phyloP scores from a whole-genome alignment of 1,284 basidiomycete genomes.

The Ceraceosorus guamensis region DNA sequence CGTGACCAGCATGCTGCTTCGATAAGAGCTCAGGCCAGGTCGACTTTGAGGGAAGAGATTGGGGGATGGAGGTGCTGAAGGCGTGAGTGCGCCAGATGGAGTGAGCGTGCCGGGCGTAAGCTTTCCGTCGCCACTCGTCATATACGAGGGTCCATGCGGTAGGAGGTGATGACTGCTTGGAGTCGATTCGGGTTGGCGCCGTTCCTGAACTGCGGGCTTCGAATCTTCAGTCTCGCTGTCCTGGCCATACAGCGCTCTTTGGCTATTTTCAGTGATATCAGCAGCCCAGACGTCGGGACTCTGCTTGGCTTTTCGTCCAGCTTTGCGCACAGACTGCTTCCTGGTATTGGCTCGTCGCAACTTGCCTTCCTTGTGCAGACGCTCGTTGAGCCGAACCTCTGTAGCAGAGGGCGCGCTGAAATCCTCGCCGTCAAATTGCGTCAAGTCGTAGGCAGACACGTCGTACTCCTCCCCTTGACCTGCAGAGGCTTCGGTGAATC shows the following conservation, averaged over 20 bases:
- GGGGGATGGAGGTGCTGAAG: not conserved
- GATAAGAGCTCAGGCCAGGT: constrained; percentile 10
- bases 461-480: constrained; percentile 50
- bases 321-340: constrained; percentile 20
- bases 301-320: not conserved
- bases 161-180: not conserved
- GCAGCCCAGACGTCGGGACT: too few species aligned
- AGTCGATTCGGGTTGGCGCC: too few species aligned
- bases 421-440: constrained; percentile 72
- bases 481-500: constrained; percentile 49
- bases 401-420: constrained; percentile 58
- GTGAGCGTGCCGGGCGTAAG: too few species aligned
- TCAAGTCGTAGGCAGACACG: constrained; percentile 62
- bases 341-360: constrained; percentile 56
- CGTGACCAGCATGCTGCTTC: not conserved
- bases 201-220: too few species aligned
- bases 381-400: constrained; percentile 59
- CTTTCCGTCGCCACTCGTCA: too few species aligned
- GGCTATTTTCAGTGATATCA: too few species aligned
- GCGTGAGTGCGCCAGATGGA: too few species aligned
- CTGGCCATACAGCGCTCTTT: too few species aligned
- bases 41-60: not conserved
- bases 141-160: too few species aligned
- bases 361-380: constrained; percentile 64
- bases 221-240: too few species aligned